Evolutionary conservation across 1,284 basidiomycete genomes (phyloP), one percentile per base, ranked within the genome.

Genomic region (Spongispora temasekensis): DNA sequence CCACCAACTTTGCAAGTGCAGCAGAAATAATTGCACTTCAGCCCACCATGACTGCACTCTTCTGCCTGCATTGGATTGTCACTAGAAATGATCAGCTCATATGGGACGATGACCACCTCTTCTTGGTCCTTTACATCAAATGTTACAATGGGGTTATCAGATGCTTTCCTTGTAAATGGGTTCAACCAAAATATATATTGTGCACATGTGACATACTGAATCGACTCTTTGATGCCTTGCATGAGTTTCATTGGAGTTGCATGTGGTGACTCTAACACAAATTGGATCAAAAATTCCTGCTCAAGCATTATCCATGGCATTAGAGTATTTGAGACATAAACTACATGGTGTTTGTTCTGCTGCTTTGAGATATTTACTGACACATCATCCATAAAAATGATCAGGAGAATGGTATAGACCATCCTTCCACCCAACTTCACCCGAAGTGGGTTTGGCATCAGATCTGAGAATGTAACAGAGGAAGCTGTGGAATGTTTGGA

Each of bases 361-460:
- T 56, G 44, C 4, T 56, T 48, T 8, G 44, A 48, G n/a, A n/a
- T n/a, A n/a, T n/a, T n/a, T n/a, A n/a, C n/a, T n/a, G n/a, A n/a
- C n/a, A n/a, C n/a, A n/a, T 77, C 68, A 32, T 77, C 75, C 59
- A 70, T 70, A 53, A 74, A 77, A 4, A 69, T 13, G 7, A 72
- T 69, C 1, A 74, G 58, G 0, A 66, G 70, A 0, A 72, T 57
- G 0, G 61, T 61, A 21, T 70, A 64, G 0, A 72, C 64, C 64
- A 67, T 67, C 0, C 31, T 23, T n/a, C 70, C 66, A 0, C 58
- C 55, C 0, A 44, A 59, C 7, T 61, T 65, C 2, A 0, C 42
- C 1, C 17, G 9, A 0, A 61, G 17, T 1, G 23, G 63, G 21
- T 65, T 63, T 28, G 32, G 70, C 70, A 71, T 71, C 0, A 61